phyloP scores from a whole-genome alignment of 2,329 filamentous ascomycete genomes.

The Pseudocercospora vitis region DNA sequence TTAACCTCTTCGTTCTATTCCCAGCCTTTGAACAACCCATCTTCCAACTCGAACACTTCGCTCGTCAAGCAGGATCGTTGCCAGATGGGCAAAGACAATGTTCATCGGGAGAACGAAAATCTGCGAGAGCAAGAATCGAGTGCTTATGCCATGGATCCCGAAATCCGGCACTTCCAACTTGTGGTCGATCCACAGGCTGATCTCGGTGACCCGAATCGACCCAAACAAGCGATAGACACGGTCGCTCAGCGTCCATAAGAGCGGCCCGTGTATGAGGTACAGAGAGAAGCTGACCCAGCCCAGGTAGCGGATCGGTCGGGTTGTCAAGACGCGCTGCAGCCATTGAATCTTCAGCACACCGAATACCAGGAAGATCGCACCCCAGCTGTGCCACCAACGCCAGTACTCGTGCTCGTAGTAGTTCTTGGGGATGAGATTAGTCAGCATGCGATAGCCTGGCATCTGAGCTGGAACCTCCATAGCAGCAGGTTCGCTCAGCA shows the following conservation, averaged over 20 bases:
- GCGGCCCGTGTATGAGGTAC: conserved; percentile 62
- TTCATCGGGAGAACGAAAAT: conserved; percentile 56
- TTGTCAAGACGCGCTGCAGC: conserved; percentile 55
- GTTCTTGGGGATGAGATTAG: conserved; percentile 45
- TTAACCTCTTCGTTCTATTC: conserved; percentile 10
- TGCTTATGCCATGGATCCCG: conserved; percentile 54
- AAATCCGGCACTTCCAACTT: conserved; percentile 46
- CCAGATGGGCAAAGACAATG: conserved; percentile 58
- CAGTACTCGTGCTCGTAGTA: conserved; percentile 36
- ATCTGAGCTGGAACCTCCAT: conserved; percentile 47
- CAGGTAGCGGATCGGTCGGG: conserved; percentile 55
- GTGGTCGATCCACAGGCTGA: conserved; percentile 21
- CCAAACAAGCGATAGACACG: conserved; percentile 53
- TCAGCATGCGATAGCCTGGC: conserved; percentile 58
- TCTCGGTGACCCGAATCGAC: conserved; percentile 18
- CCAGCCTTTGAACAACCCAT: conserved; percentile 50
- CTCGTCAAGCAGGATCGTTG: conserved; percentile 57
- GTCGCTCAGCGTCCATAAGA: conserved; percentile 56
- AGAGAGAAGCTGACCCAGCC: conserved; percentile 62
- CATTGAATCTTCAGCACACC: conserved; percentile 49
- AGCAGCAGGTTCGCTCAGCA: conserved; percentile 24
- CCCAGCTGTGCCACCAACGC: conserved; percentile 59
- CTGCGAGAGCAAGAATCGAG: conserved; percentile 58
- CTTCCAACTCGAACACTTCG: conserved; percentile 58
- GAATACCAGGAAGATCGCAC: conserved; percentile 55